phyloP scores from a whole-genome alignment of 2,329 filamentous ascomycete species.

The Clonostachys rosea region DNA sequence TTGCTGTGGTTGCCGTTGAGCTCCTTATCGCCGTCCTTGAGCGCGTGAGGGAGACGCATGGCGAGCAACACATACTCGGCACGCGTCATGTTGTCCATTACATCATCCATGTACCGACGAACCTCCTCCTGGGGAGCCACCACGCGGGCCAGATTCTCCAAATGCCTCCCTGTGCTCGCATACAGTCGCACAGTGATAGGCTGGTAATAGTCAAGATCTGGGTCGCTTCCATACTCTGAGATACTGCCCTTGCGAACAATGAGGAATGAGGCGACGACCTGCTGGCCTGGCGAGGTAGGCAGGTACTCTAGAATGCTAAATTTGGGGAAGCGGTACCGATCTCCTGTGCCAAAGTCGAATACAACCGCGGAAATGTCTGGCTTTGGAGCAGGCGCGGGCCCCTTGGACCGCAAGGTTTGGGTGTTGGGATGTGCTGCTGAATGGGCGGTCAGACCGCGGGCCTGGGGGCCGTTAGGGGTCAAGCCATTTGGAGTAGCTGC shows the following conservation, averaged over 20 bases:
- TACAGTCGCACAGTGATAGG: constrained; percentile 63
- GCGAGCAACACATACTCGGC: constrained; percentile 64
- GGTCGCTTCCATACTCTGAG: constrained; percentile 61
- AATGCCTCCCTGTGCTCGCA: constrained; percentile 45
- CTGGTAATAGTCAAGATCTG: constrained; percentile 68
- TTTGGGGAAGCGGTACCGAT: constrained; percentile 75
- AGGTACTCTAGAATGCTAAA: constrained; percentile 72
- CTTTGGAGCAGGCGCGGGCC: constrained; percentile 46
- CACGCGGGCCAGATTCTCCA: constrained; percentile 57
- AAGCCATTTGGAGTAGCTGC: constrained; percentile 1
- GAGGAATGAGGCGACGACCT: constrained; percentile 71
- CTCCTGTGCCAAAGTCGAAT: constrained; percentile 68
- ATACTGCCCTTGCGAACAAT: constrained; percentile 68
- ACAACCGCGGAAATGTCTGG: constrained; percentile 63
- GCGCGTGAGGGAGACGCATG: constrained; percentile 54
- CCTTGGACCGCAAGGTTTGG: constrained; percentile 57
- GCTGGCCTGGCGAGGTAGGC: constrained; percentile 40
- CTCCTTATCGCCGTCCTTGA: constrained; percentile 21
- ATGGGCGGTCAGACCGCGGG: constrained; percentile 3
- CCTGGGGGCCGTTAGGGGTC: neutral
- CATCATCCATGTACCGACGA: constrained; percentile 62
- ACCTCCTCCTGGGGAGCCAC: constrained; percentile 62
- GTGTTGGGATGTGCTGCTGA: constrained; percentile 22
- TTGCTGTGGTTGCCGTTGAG: constrained; percentile 7
- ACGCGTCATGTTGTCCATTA: constrained; percentile 65